These are phyloP conservation scores for Cucumis hystrix DNA, from an alignment of 306 rosid species.

Conservation along the genomic window DNA sequence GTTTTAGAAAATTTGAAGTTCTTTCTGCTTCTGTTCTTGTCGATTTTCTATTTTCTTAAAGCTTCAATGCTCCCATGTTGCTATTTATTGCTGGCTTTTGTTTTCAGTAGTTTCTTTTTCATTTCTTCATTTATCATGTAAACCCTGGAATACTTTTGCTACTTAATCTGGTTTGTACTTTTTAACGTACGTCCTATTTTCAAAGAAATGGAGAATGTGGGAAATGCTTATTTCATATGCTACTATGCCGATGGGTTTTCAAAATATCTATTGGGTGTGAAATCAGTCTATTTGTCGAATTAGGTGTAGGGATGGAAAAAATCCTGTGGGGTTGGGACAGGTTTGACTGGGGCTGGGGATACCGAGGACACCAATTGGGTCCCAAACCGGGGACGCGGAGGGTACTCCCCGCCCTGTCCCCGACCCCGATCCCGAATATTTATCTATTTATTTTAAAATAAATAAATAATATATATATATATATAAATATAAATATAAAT, in stretches of 20 bases:
- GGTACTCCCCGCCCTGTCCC: too few relatives aligned
- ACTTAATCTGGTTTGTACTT: not conserved
- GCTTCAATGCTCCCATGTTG: not conserved
- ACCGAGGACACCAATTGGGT: too few relatives aligned
- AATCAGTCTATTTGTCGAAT: not conserved
- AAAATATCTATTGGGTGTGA: not conserved
- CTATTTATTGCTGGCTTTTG: not conserved
- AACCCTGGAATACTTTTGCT: not conserved
- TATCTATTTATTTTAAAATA: too few relatives aligned
- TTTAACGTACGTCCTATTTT: not conserved
- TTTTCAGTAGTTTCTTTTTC: not conserved
- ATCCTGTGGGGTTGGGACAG: too few relatives aligned
- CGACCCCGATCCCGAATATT: too few relatives aligned
- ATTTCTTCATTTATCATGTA: not conserved
- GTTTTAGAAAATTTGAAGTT: not conserved
- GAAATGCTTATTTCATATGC: not conserved
- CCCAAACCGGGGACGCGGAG: too few relatives aligned
- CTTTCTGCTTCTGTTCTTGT: not conserved
- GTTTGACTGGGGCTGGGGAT: too few relatives aligned
- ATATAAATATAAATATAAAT: too few relatives aligned
- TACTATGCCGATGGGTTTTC: not conserved
- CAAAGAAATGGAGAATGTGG: not conserved
- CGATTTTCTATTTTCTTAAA: not conserved
- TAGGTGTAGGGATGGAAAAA: too few relatives aligned
- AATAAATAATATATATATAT: too few relatives aligned